Evolutionary conservation across 371 early-diverging fungal genomes (phyloP), one percentile per base, ranked within the genome.

Genomic region (Mortierella sp.): DNA sequence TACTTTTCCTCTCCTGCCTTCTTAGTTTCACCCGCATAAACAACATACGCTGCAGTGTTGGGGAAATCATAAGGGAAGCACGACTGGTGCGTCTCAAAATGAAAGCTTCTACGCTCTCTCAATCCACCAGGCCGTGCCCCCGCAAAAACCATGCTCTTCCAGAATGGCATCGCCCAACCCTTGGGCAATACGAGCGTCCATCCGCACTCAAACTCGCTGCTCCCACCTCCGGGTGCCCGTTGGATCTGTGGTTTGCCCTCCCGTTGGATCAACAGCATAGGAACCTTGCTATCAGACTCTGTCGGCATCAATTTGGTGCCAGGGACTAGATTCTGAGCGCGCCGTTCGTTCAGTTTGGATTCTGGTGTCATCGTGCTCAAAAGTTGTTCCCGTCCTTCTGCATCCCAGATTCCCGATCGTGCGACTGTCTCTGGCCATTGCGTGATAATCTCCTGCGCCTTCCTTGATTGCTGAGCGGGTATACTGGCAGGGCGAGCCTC

Each of bases 81-180:
- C 1, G 90, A 85, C 19, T 79, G 76, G 2, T 91, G 88, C 16
- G 87, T 85, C 78, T 93, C 92, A 66, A 90, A 91, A 43, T 90
- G 88, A 76, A 90, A 88, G n/a, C 87, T 85, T 34, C 86, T 80
- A 1, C 90, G 68, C 73, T 93, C 92, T 4, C 91, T 74, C 45
- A 88, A 47, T 37, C 95, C 97, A 40, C 91, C 94, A 2, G 92
- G 93, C 40, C 96, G 91, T 2, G 95, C 96, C 16, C 98, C 99
- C 0, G 96, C 96, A 89, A 95, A 98, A 10, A 93, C 86, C 13
- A 98, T 86, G 11, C 95, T 90, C 82, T 95, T 93, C 98, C 97
- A 98, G 73, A 98, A 92, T 0, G 92, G 83, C 86, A 93, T 92
- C 2, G 92, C 96, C 90, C 93, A 97, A 0, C 94, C 95, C n/a